Percentiles rank a stretch among this genome's conserved stretches.
These are phyloP conservation scores for Phoma herbarum DNA, from an alignment of 2,329 filamentous ascomycete species.

Conservation along the genomic window DNA sequence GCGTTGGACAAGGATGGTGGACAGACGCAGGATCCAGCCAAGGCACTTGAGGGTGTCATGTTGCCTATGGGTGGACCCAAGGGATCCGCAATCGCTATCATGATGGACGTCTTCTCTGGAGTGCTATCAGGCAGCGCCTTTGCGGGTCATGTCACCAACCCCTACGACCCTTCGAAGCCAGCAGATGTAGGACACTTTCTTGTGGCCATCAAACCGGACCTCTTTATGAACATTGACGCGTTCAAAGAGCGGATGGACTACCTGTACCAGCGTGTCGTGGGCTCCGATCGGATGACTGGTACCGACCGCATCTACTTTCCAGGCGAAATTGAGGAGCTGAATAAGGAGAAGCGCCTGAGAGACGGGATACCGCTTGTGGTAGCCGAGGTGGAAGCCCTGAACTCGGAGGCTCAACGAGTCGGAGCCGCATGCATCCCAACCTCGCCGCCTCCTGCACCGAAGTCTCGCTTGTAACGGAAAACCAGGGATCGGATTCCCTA, in stretches of 20 bases:
- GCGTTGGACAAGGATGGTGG: slow-evolving; percentile 75
- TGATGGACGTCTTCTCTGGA: slow-evolving; percentile 91
- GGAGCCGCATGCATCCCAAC: slow-evolving; percentile 40
- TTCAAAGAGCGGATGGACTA: slow-evolving; percentile 72
- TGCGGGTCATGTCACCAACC: slow-evolving; percentile 77
- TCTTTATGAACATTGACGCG: slow-evolving; percentile 75
- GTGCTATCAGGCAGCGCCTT: slow-evolving; percentile 80
- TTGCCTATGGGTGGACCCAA: slow-evolving; percentile 87
- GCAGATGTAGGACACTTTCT: slow-evolving; percentile 80
- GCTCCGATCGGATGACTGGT: slow-evolving; percentile 61
- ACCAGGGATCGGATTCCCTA: not conserved
- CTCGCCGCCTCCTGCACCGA: slow-evolving; percentile 23
- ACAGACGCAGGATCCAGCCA: slow-evolving; percentile 74
- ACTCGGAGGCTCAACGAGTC: slow-evolving; percentile 59
- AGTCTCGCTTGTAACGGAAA: slow-evolving; percentile 25
- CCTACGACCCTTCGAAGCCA: slow-evolving; percentile 74
- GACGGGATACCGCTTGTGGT: slow-evolving; percentile 61
- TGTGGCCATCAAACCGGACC: slow-evolving; percentile 70
- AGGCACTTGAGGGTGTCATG: slow-evolving; percentile 76
- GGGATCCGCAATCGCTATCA: slow-evolving; percentile 77
- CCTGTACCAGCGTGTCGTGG: slow-evolving; percentile 63
- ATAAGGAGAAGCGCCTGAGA: slow-evolving; percentile 43
- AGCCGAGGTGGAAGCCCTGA: slow-evolving; percentile 60
- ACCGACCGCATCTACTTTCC: slow-evolving; percentile 66
- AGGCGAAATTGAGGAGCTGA: slow-evolving; percentile 45